Base-by-base conservation (phyloP, 2,329 filamentous ascomycete genomes). In the Truncatella angustata region DNA sequence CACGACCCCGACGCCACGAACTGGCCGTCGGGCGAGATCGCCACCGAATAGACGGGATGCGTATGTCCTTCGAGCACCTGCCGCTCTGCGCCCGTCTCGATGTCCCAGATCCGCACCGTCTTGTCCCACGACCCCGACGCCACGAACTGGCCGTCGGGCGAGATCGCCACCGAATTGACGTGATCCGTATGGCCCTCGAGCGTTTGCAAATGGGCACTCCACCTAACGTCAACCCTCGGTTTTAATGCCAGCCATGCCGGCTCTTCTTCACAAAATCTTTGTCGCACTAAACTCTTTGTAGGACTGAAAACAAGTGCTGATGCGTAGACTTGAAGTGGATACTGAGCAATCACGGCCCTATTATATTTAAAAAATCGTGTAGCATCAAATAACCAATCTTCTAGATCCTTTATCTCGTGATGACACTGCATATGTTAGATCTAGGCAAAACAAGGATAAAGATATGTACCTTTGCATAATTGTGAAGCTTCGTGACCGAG, bases 301-400 rank as follows among this genome's bases (percentile, higher is more conserved):
- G 66, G 69, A 48, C 61, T 63, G 51, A 73, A 73, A 40, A 63
- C 56, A 20, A 63, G 66, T 9, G 54, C 67, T n/a, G 58, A 67
- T 7, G 52, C 60, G 54, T 73, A 74, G 18, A 60, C 52, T 54
- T 73, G 70, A 9, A 65, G 55, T 14, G 68, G 60, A 20, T 59
- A 47, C 5, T 53, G 55, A 42, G 66, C 52, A 42, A 72, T 65
- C 52, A 6, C n/a, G 10, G 30, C 9, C 20, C 44, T 14, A 20
- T 48, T 10, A 35, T 34, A 48, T 34, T 59, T 32, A 14, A 66
- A 56, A 60, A 66, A 72, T 53, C 66, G 63, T n/a, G 53, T 57
- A 11, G 62, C 54, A 49, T 73, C 66, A 32, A 49, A 60, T 47
- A 67, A n/a, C 16, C 20, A 48, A 20, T n/a, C 4, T 36, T 10